Base-by-base conservation (phyloP, 306 rosid species). In the Trifolium pratense region DNA sequence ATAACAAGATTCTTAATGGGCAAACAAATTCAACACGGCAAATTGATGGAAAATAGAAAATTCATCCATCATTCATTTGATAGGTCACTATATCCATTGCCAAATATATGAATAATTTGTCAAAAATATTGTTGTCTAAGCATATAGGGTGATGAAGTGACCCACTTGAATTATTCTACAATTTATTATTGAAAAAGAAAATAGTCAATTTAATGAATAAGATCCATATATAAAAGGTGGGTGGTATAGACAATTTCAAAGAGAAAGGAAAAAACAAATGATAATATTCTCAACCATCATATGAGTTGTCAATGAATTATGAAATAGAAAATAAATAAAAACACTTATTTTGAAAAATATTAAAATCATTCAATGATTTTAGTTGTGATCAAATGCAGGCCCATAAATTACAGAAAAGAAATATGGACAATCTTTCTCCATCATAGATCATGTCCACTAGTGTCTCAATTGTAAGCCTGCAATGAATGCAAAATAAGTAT, bases 1-100 rank as follows among this genome's bases (percentile, higher is more conserved):
- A 56, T 23, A 51, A 70, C 31, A 74, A 71, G 62, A 75, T 55
- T 75, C 83, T 11, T 61, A 62, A 73, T 75, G 9, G 74, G 52
- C 71, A 79, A 78, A 70, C 77, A 73, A 83, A 80, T 77, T 70
- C 74, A 76, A 80, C 78, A 80, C 80, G 83, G 73, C 82, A 82
- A 75, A 49, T 83, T 72, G 80, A 71, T 67, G 75, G 70, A 37
- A 57, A 67, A 61, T 74, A 26, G 66, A 66, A 69, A 63, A 63
- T 13, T 62, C 42, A 40, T 83, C 48, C 34, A 73, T 79, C 62
- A 77, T 59, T 67, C 83, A 72, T 37, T 79, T 61, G 25, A 29
- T 61, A 68, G 56, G 59, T 68, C 71, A 57, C 68, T 62, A 78
- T 73, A 67, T 71, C 73, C 42, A 58, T 39, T 36, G 48, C 59